Percentiles rank a stretch among this genome's conserved stretches.
phyloP scores from a whole-genome alignment of 2,329 filamentous ascomycete genomes.

The Botrytis paeoniae region DNA sequence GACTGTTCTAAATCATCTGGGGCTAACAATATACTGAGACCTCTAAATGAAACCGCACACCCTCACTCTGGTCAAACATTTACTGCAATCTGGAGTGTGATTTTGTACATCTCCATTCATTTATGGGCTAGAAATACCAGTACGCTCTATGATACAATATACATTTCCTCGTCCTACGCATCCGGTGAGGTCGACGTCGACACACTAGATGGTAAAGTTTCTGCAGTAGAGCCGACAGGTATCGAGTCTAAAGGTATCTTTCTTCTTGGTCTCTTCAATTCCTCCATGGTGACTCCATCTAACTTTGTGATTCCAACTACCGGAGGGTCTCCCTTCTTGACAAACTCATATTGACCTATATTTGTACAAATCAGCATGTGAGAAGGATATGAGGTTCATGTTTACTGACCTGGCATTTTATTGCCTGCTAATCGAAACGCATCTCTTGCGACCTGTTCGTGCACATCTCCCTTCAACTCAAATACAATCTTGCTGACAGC shows the following conservation, averaged over 20 bases:
- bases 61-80: not conserved
- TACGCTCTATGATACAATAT: slow-evolving; percentile 18
- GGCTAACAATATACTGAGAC: not conserved
- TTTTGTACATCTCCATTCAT: slow-evolving; percentile 10
- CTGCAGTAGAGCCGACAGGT: slow-evolving; percentile 24
- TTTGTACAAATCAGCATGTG: slow-evolving; percentile 30
- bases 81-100: not conserved
- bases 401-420: slow-evolving; percentile 78
- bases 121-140: not conserved
- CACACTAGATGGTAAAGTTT: slow-evolving; percentile 24
- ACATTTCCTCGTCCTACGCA: slow-evolving; percentile 25
- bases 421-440: slow-evolving; percentile 91
- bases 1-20: not conserved
- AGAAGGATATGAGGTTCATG: not conserved
- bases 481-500: slow-evolving; percentile 90
- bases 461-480: slow-evolving; percentile 84
- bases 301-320: slow-evolving; percentile 93
- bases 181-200: slow-evolving; percentile 33
- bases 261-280: slow-evolving; percentile 75
- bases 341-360: slow-evolving; percentile 82
- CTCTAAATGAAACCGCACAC: not conserved
- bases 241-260: slow-evolving; percentile 33
- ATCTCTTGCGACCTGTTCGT: slow-evolving; percentile 92
- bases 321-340: slow-evolving; percentile 84
- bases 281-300: slow-evolving; percentile 75